These are phyloP conservation scores for Xylaria acuta DNA, from an alignment of 495 filamentous ascomycete genomes.

Conservation along the genomic window DNA sequence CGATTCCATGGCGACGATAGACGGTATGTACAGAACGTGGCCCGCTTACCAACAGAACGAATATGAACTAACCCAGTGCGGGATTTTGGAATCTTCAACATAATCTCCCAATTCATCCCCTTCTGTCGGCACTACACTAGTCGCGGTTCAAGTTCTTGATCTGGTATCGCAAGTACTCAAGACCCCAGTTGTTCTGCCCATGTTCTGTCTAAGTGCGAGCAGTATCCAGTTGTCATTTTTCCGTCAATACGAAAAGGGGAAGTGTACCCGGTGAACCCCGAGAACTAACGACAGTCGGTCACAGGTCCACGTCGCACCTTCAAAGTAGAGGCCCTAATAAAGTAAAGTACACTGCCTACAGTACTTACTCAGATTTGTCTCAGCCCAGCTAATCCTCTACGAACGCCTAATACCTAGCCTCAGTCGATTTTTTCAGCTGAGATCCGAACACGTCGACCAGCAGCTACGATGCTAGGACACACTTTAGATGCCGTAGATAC, in stretches of 20 bases:
- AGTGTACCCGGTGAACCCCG: neutral
- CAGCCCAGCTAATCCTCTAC: neutral
- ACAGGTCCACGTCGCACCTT: neutral
- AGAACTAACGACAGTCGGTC: neutral
- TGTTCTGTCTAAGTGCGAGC: neutral
- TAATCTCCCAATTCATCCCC: neutral
- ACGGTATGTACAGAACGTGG: slow-evolving; percentile 2
- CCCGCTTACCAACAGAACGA: slow-evolving; percentile 9
- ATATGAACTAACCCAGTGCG: slow-evolving; percentile 5
- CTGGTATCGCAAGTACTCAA: slow-evolving; percentile 6
- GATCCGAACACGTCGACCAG: neutral
- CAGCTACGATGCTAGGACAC: neutral
- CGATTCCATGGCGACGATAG: neutral
- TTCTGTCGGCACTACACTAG: slow-evolving; percentile 22
- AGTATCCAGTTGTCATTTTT: neutral
- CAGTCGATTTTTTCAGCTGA: neutral
- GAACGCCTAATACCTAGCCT: neutral
- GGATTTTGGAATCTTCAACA: slow-evolving; percentile 14
- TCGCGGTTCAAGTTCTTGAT: slow-evolving; percentile 19
- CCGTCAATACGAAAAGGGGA: neutral
- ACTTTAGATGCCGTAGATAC: too few relatives aligned
- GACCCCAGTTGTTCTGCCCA: neutral
- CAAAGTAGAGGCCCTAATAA: neutral
- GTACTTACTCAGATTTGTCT: neutral
- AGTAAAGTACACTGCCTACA: too few relatives aligned